Evolutionary conservation across 345 rosid genomes (phyloP).

Genomic region (Eucalyptus virginea): DNA sequence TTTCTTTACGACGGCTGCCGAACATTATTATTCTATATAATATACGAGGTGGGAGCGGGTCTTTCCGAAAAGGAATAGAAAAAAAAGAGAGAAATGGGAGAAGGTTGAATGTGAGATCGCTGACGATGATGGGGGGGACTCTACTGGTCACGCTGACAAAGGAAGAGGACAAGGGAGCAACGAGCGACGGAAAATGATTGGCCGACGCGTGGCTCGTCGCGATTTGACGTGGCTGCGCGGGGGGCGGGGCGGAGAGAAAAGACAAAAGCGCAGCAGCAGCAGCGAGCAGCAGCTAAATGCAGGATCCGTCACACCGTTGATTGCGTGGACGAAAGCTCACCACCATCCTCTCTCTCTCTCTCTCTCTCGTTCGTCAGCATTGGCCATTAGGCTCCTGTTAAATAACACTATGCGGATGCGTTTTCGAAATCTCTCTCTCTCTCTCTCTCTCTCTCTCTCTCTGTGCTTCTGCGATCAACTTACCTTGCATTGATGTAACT

Average conservation of each 20-base stretch:
- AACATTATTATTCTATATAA: not conserved
- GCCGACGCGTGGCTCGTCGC: conserved; percentile 18
- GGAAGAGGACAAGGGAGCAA: not conserved
- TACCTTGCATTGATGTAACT: not conserved
- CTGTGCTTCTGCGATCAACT: not conserved
- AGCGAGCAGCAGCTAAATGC: not conserved
- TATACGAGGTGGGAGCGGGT: not conserved
- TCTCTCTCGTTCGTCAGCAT: not conserved
- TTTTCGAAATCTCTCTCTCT: not conserved
- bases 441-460: not conserved
- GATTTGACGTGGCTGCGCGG: conserved; percentile 6
- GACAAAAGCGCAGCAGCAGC: not conserved
- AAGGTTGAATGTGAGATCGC: not conserved
- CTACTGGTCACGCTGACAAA: not conserved
- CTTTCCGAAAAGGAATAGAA: no score
- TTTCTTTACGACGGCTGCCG: not conserved
- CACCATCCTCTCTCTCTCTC: not conserved
- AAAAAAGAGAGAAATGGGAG: not conserved
- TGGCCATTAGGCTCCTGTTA: not conserved
- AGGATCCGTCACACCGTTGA: conserved; percentile 49
- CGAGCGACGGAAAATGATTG: conserved; percentile 17
- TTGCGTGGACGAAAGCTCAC: conserved; percentile 50
- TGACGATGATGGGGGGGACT: not conserved
- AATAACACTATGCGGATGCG: not conserved
- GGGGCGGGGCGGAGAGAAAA: not conserved